A percentile compares a stretch with the other conserved stretches of the same genome.
These are phyloP conservation scores for Cystofilobasidium ferigula DNA, from an alignment of 768 basidiomycete species.

Conservation along the genomic window DNA sequence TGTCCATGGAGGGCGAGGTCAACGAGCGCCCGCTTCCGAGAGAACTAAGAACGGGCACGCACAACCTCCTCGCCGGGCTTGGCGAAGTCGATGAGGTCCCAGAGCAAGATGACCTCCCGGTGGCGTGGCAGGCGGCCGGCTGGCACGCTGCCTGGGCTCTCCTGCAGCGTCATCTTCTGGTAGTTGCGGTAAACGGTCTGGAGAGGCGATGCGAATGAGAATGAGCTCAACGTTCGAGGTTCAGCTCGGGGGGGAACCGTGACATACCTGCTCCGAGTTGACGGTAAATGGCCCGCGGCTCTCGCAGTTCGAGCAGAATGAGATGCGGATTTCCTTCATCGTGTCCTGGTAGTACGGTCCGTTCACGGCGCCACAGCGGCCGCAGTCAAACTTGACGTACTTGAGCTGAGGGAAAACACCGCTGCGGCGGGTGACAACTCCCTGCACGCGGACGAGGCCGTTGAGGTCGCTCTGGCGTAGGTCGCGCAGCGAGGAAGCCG, in stretches of 20 bases:
- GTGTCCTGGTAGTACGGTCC: constrained; percentile 99
- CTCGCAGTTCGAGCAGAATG: constrained; percentile 88
- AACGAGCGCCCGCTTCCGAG: background rate
- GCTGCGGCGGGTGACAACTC: constrained; percentile 87
- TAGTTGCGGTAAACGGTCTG: constrained; percentile 97
- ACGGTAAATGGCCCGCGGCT: constrained; percentile 89
- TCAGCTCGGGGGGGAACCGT: background rate
- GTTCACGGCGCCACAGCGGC: constrained; percentile 81
- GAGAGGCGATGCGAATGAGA: background rate
- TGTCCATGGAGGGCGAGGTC: constrained; percentile 35
- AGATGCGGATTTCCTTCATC: constrained; percentile 82
- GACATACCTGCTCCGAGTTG: constrained; percentile 81
- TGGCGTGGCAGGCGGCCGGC: constrained; percentile 94
- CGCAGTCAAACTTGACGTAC: constrained; percentile 97
- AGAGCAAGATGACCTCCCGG: constrained; percentile 87
- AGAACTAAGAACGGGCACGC: constrained; percentile 34
- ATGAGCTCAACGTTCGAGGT: too few relatives aligned
- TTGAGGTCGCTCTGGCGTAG: constrained; percentile 85
- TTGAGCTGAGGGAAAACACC: constrained; percentile 99
- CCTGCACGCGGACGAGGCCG: constrained; percentile 85
- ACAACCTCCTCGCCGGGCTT: constrained; percentile 99
- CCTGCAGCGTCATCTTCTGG: constrained; percentile 96
- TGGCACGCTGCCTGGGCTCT: constrained; percentile 93
- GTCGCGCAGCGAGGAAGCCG: constrained; percentile 80
- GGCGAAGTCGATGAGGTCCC: constrained; percentile 96